phyloP scores from a whole-genome alignment of 192 early-diverging fungal genomes.

The Gamsiella multidivaricata region DNA sequence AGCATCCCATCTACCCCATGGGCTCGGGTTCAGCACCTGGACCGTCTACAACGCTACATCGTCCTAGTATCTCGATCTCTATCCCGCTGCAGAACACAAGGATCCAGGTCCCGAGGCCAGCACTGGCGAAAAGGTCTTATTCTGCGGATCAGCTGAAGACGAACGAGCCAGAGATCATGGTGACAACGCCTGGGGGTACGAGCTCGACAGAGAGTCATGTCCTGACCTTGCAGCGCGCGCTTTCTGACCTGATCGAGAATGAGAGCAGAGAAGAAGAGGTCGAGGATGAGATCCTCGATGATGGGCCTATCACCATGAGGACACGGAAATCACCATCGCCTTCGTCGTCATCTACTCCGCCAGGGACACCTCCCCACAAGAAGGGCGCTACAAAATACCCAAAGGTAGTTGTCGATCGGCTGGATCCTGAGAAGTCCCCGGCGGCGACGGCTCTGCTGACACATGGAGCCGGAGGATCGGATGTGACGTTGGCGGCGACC shows the following conservation, averaged over 20 bases:
- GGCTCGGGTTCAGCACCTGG: constrained; percentile 16
- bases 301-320: constrained; percentile 1
- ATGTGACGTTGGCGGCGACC: constrained; percentile 18
- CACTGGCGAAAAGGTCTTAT: constrained; percentile 15
- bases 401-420: constrained; percentile 14
- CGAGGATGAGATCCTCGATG: neutral
- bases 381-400: constrained; percentile 29
- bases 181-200: constrained; percentile 17
- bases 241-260: constrained; percentile 30
- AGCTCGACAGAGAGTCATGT: constrained; percentile 35
- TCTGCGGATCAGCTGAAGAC: constrained; percentile 23
- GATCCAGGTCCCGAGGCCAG: neutral
- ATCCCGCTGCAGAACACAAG: neutral
- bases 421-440: constrained; percentile 8
- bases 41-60: constrained; percentile 1
- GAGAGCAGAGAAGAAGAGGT: constrained; percentile 5
- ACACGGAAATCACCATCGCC: constrained; percentile 2
- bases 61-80: constrained; percentile 16
- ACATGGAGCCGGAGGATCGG: constrained; percentile 17
- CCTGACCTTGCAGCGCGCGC: constrained; percentile 31
- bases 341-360: constrained; percentile 3
- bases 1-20: constrained; percentile 14
- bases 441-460: neutral
- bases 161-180: constrained; percentile 18
- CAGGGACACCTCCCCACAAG: constrained; percentile 20